phyloP scores from a whole-genome alignment of 2,329 filamentous ascomycete genomes.

The Stemphylium vesicarium region DNA sequence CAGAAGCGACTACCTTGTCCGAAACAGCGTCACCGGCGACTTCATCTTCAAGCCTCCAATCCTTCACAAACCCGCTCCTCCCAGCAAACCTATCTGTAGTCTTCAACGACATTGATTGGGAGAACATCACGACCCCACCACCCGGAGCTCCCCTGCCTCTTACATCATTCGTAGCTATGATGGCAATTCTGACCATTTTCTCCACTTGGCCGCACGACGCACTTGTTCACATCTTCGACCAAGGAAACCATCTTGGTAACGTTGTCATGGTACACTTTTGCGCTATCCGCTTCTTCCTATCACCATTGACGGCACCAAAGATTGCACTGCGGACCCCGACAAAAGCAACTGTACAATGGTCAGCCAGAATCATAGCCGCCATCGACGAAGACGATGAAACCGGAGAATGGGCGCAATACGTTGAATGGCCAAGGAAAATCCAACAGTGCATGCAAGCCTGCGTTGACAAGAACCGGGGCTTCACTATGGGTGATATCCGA shows the following conservation, averaged over 20 bases:
- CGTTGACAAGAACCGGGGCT: slow-evolving; percentile 12
- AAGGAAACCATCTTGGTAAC: slow-evolving; percentile 20
- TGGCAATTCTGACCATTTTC: slow-evolving; percentile 23
- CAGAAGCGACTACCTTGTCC: not conserved
- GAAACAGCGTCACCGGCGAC: not conserved
- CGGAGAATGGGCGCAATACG: slow-evolving; percentile 39
- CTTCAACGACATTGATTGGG: slow-evolving; percentile 16
- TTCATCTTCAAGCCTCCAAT: not conserved
- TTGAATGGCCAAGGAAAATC: slow-evolving; percentile 40
- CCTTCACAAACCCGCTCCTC: slow-evolving; percentile 17
- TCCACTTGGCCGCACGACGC: slow-evolving; percentile 27
- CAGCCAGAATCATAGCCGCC: slow-evolving; percentile 42
- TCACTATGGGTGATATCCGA: slow-evolving; percentile 17
- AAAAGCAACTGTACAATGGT: slow-evolving; percentile 47
- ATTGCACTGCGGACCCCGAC: slow-evolving; percentile 18
- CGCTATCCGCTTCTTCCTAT: slow-evolving; percentile 22
- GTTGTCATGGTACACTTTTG: slow-evolving; percentile 26
- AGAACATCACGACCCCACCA: slow-evolving; percentile 11
- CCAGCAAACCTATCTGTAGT: not conserved
- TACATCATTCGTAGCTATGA: slow-evolving; percentile 22
- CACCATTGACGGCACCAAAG: slow-evolving; percentile 19
- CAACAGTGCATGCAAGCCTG: slow-evolving; percentile 15
- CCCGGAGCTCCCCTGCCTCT: slow-evolving; percentile 3
- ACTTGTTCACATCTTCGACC: slow-evolving; percentile 22
- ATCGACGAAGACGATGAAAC: slow-evolving; percentile 34